Conservation (phyloP, 768 basidiomycete species). For the Pleurotus salmoneostramineus region DNA sequence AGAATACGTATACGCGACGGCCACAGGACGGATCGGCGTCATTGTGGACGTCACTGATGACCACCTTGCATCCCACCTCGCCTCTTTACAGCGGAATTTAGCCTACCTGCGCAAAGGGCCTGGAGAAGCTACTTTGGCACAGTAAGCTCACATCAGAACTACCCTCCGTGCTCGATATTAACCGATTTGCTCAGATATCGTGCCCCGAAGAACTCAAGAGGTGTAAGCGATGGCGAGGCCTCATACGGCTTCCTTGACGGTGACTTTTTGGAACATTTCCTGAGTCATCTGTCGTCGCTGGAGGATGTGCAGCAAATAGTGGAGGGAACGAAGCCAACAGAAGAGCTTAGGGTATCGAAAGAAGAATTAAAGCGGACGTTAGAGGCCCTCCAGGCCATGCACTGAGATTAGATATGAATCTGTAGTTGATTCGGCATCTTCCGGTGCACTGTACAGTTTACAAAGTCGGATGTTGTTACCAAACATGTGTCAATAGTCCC, state of each 20-base stretch:
- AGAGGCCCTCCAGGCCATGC: conserved; percentile 52
- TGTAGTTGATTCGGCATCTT: background rate
- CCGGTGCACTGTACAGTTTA: conserved; percentile 36
- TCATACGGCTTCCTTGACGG: conserved; percentile 86
- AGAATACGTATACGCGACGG: conserved; percentile 71
- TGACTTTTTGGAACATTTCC: conserved; percentile 73
- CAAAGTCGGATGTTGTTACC: conserved; percentile 25
- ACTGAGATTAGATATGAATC: conserved; percentile 27
- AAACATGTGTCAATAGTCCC: conserved; percentile 39
- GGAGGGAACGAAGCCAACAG: conserved; percentile 53
- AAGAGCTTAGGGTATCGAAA: conserved; percentile 44
- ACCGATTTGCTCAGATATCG: conserved; percentile 49
- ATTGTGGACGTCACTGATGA: conserved; percentile 57
- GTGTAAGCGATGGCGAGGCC: conserved; percentile 54
- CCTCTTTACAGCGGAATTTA: conserved; percentile 75
- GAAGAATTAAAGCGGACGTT: conserved; percentile 40
- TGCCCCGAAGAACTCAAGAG: conserved; percentile 54
- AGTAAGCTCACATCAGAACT: conserved; percentile 32
- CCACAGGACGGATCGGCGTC: conserved; percentile 75
- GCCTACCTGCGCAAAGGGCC: conserved; percentile 44
- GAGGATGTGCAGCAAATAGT: conserved; percentile 48
- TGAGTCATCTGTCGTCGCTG: conserved; percentile 35
- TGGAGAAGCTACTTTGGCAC: conserved; percentile 57
- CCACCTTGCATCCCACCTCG: conserved; percentile 51
- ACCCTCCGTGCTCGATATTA: background rate